These are phyloP conservation scores for Truncatella angustata DNA, from an alignment of 2,329 filamentous ascomycete genomes.

Conservation along the genomic window DNA sequence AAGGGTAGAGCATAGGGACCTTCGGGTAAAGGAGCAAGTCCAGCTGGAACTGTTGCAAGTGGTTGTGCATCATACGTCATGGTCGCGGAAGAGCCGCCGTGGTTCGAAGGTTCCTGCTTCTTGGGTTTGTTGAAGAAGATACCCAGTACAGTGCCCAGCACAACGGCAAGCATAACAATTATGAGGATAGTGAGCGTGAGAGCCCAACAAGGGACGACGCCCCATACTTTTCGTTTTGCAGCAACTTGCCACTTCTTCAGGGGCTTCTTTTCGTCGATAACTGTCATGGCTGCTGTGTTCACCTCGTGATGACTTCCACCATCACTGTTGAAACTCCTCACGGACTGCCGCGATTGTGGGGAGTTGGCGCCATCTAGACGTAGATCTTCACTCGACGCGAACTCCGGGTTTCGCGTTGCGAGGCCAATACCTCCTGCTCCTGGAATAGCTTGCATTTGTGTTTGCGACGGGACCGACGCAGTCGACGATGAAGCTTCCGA, in stretches of 20 bases:
- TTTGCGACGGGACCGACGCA: slow-evolving; percentile 4
- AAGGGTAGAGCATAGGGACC: slow-evolving; percentile 58
- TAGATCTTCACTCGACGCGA: slow-evolving; percentile 56
- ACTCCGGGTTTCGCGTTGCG: slow-evolving; percentile 61
- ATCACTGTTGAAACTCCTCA: slow-evolving; percentile 50
- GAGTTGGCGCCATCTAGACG: slow-evolving; percentile 29
- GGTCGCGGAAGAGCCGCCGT: slow-evolving; percentile 19
- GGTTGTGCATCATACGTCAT: slow-evolving; percentile 49
- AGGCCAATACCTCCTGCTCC: slow-evolving; percentile 63
- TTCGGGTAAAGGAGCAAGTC: slow-evolving; percentile 50
- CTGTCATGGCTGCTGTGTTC: slow-evolving; percentile 44
- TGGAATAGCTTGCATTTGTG: slow-evolving; percentile 33
- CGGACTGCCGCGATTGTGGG: slow-evolving; percentile 49
- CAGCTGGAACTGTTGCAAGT: slow-evolving; percentile 47
- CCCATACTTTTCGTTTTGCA: slow-evolving; percentile 55
- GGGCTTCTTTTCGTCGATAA: slow-evolving; percentile 46
- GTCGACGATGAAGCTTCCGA: slow-evolving; percentile 9
- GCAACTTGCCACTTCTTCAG: slow-evolving; percentile 51
- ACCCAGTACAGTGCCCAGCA: slow-evolving; percentile 58
- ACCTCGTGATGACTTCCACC: slow-evolving; percentile 53
- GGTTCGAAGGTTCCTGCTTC: slow-evolving; percentile 14
- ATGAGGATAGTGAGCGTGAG: slow-evolving; percentile 48
- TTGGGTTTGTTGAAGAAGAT: slow-evolving; percentile 34
- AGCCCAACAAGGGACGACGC: slow-evolving; percentile 62
- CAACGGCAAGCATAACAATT: slow-evolving; percentile 50